A percentile compares a stretch with the other conserved stretches of the same genome.
phyloP scores from a whole-genome alignment of 2,329 filamentous ascomycete species.

The Microsporum ferrugineum region DNA sequence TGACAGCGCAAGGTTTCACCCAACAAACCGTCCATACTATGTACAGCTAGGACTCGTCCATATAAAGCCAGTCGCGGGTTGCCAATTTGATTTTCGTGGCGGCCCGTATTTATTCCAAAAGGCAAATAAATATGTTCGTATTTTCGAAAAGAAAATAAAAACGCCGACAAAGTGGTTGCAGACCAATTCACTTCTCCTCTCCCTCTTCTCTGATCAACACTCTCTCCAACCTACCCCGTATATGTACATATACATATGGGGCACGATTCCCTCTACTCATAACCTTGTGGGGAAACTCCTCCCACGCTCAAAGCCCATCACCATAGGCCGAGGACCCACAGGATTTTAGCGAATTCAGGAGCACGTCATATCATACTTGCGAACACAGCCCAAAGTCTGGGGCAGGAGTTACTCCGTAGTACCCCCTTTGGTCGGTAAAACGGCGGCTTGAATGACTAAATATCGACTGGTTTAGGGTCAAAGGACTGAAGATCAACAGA shows the following conservation, averaged over 20 bases:
- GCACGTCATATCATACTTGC: not conserved
- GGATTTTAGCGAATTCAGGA: not conserved
- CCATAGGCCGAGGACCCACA: not conserved
- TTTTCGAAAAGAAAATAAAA: not conserved
- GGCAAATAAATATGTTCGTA: not conserved
- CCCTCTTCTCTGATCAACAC: not conserved
- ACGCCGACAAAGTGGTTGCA: not conserved
- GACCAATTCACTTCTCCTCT: not conserved
- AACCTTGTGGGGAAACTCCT: not conserved
- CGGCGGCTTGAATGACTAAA: not conserved
- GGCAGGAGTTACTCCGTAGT: not conserved
- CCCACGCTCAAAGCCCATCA: not conserved
- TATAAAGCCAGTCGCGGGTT: not conserved
- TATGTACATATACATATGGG: not conserved
- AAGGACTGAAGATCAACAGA: too few species aligned
- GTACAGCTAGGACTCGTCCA: too few species aligned
- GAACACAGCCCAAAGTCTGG: not conserved
- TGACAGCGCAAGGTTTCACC: not conserved
- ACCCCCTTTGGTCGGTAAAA: not conserved
- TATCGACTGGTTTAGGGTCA: not conserved
- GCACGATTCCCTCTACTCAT: not conserved
- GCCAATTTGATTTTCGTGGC: not conserved
- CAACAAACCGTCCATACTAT: not conserved
- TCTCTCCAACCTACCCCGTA: not conserved
- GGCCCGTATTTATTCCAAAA: constrained; percentile 1